Base-by-base conservation (phyloP, 2,329 filamentous ascomycete genomes). In the Moelleriella libera region DNA sequence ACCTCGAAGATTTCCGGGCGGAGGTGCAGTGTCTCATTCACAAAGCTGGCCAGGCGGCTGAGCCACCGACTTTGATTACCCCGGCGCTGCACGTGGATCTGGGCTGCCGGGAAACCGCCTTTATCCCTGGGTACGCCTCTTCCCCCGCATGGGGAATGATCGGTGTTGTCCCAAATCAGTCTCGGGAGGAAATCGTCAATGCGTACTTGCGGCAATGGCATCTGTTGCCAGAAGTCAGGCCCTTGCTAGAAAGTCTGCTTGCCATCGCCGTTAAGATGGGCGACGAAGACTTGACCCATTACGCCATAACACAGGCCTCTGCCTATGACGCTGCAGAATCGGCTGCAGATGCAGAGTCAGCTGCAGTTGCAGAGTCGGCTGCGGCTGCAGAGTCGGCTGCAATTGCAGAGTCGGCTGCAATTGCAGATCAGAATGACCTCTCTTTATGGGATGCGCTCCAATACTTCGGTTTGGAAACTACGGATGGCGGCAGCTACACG, bases 1-100 rank as follows among this genome's bases (percentile, higher is more conserved):
- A 68, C 45, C 61, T 71, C 49, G 71, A 76, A 49, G 71, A 76
- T 51, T 62, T 74, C 30, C 64, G 69, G 48, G 64, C 64, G 40
- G 72, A 76, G 52, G 60, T 74, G 1, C 69, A 75, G 54, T 71
- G 55, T 46, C 61, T 64, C 46, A 69, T 62, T 51, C 61, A 60
- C 51, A 63, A 54, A 57, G 58, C 53, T 40, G 58, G 61, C n/a
- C 57, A 62, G 52, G 51, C 54, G 14, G 52, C 53, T 3, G 63
- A 66, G 48, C 41, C 47, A 21, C 56, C 58, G 1, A 58, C 52
- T 2, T 59, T 63, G 43, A 63, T 62, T 41, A 55, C 56, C 6
- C 54, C 54, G 3, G 49, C 57, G n/a, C 54, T 67, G 7, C 61
- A 65, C 47, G 52, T 52, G 5, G 53, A 59, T n/a, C 45, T 67